Base-by-base conservation (phyloP, 1,139 yeast genomes). In the Candida neerlandica region DNA sequence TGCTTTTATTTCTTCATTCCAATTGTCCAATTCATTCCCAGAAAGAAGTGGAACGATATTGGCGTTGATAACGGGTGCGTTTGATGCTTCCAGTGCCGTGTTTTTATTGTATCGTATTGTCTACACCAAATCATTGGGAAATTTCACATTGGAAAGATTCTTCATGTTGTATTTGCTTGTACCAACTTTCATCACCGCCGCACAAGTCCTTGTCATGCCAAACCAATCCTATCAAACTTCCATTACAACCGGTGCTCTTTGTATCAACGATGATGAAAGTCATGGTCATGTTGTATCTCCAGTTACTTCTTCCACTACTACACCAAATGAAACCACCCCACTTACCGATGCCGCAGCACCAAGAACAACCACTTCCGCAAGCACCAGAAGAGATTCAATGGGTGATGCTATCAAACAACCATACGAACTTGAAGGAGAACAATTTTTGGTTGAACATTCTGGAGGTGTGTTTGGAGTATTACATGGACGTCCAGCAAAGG, bases 341-440 rank as follows among this genome's bases (percentile, higher is more conserved):
- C 21, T 37, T 6, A 37, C 18, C 1, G 15, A 19, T 11, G 5
- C 41, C 5, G n/a, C 9, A 2, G 5, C 41, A 12, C 26, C 46
- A 16, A 48, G 48, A 15, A 39, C 41, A 18, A 33, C 14, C 2
- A 26, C 42, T 12, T 26, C 15, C 3, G 26, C 27, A n/a, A 30
- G 23, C n/a, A 2, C 11, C 9, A 65, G 78, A 58, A 66, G 78
- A 55, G 78, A 73, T 56, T 73, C 78, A 2, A 65, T 75, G 41
- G 80, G 80, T 14, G 79, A 75, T 58, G 78, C 80, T 4, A 63
- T 75, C 55, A 74, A 72, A 57, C 78, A 72, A 51, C 78, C 76
- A 3, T 75, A 73, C 51, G 75, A 68, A 3, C 64, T 65, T 26
- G 78, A 73, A 53, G 77, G 76, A 4, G 78, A 72, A 55, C 73